A percentile compares a stretch with the other conserved stretches of the same genome.
phyloP scores from a whole-genome alignment of 148 eudicot species.

The Rhododendron molle region DNA sequence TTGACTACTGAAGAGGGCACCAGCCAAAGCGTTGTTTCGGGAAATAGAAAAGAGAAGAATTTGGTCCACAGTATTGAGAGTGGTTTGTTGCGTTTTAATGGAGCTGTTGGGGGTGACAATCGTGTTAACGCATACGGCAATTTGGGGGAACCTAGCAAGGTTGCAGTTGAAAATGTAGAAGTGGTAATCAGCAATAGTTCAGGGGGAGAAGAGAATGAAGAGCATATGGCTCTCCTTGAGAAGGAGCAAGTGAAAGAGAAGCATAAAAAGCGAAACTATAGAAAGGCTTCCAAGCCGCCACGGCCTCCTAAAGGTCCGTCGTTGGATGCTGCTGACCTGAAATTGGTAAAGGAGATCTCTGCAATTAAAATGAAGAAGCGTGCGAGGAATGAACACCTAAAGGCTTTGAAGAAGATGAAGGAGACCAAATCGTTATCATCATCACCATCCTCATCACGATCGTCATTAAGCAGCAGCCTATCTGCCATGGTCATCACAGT shows the following conservation, averaged over 20 bases:
- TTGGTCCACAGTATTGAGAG: conserved; percentile 2
- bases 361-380: conserved; percentile 61
- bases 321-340: conserved; percentile 51
- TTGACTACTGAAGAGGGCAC: conserved; percentile 37
- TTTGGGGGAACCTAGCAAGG: conserved; percentile 14
- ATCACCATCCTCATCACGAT: neutral
- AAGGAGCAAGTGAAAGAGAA: conserved; percentile 40
- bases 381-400: conserved; percentile 55
- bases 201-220: conserved; percentile 32
- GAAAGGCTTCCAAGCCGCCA: conserved; percentile 71
- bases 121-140: conserved; percentile 19
- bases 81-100: conserved; percentile 30
- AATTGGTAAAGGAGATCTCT: conserved; percentile 59
- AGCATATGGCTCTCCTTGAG: conserved; percentile 30
- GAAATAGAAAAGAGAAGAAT: neutral
- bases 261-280: conserved; percentile 32
- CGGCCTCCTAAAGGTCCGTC: conserved; percentile 72
- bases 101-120: conserved; percentile 22
- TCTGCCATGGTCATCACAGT: conserved; percentile 47
- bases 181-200: conserved; percentile 26
- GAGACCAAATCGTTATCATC: conserved; percentile 20
- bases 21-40: conserved; percentile 17
- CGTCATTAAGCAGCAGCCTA: conserved; percentile 37
- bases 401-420: conserved; percentile 56
- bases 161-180: conserved; percentile 20